A percentile compares a stretch with the other conserved stretches of the same genome.
Conservation (phyloP, 345 rosid genomes). For the Gossypium thurberi region DNA sequence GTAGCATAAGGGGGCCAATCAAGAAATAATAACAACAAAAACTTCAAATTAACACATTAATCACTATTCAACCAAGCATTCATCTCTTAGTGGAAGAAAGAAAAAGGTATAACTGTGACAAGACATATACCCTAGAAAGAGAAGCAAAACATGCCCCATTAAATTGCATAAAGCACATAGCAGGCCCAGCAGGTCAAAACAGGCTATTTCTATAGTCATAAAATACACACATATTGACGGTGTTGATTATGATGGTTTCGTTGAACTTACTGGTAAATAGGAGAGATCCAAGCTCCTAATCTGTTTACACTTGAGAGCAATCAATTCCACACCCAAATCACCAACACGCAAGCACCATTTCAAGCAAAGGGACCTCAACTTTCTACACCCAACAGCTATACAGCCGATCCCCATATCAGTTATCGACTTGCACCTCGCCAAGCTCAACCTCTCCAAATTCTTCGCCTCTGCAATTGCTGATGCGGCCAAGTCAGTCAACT, state of each 20-base stretch:
- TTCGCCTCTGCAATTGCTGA: conserved; percentile 37
- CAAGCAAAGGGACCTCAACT: conserved; percentile 34
- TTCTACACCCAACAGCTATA: conserved; percentile 41
- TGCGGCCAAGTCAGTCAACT: conserved; percentile 37
- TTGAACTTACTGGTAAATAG: conserved; percentile 33
- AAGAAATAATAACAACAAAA: neutral
- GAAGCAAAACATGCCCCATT: neutral
- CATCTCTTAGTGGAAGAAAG: neutral
- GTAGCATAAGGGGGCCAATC: neutral
- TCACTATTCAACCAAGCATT: conserved; percentile 4
- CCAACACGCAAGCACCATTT: conserved; percentile 44
- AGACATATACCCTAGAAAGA: neutral
- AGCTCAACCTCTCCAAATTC: conserved; percentile 30
- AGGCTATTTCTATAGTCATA: neutral
- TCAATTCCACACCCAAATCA: conserved; percentile 43
- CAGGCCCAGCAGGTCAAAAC: neutral
- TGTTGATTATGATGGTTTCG: neutral
- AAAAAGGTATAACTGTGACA: neutral
- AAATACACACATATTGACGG: neutral
- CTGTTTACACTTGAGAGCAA: conserved; percentile 39
- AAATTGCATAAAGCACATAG: neutral
- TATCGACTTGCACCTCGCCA: conserved; percentile 38
- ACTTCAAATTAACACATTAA: neutral
- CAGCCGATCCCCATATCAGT: conserved; percentile 52
- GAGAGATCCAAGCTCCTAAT: conserved; percentile 41